Evolutionary conservation across 2,329 filamentous ascomycete genomes (phyloP).

Genomic region (Claviceps lovelessii): DNA sequence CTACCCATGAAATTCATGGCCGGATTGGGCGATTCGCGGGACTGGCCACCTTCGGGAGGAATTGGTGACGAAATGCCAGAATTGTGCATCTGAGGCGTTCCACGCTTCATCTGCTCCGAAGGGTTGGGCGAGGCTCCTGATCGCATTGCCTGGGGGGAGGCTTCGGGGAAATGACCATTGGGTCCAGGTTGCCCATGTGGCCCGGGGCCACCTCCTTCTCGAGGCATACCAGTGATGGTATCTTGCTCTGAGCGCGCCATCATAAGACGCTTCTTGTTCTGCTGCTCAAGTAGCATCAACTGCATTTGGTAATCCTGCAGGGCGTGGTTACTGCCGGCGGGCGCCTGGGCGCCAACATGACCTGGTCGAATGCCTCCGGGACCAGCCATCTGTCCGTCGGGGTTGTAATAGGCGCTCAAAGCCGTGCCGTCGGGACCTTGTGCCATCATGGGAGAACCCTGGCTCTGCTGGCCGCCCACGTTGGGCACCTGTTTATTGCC

Average conservation of each 20-base stretch:
- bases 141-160: conserved; percentile 55
- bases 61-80: conserved; percentile 53
- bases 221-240: conserved; percentile 33
- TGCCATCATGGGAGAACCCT: conserved; percentile 72
- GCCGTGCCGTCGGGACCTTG: conserved; percentile 52
- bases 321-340: conserved; percentile 55
- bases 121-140: conserved; percentile 64
- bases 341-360: conserved; percentile 31
- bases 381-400: conserved; percentile 40
- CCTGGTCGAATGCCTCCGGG: conserved; percentile 44
- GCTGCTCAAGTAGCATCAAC: conserved; percentile 71
- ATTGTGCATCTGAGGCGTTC: conserved; percentile 58
- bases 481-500: conserved; percentile 68
- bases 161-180: conserved; percentile 53
- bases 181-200: conserved; percentile 42
- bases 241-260: conserved; percentile 75
- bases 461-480: conserved; percentile 53
- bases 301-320: conserved; percentile 85
- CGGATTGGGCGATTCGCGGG: conserved; percentile 49
- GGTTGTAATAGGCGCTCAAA: conserved; percentile 48
- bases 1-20: conserved; percentile 48
- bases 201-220: conserved; percentile 33
- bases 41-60: conserved; percentile 52
- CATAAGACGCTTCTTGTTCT: conserved; percentile 74
- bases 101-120: conserved; percentile 64